These are phyloP conservation scores for Glycyrrhiza uralensis DNA, from an alignment of 306 rosid genomes.

Conservation along the genomic window DNA sequence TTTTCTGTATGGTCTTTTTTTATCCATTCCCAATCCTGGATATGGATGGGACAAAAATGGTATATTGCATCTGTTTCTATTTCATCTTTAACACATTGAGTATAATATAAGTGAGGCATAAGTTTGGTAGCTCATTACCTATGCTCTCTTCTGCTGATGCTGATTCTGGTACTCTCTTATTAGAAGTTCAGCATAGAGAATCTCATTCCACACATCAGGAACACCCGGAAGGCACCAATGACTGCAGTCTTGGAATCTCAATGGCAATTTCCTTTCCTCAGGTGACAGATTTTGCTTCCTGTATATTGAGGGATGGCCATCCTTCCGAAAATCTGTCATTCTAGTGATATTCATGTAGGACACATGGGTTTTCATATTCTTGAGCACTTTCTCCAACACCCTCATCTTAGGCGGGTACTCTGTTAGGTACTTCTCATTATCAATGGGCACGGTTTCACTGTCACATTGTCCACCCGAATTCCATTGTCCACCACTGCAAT, in stretches of 20 bases:
- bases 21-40: slow-evolving; percentile 16
- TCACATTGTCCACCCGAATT: slow-evolving; percentile 90
- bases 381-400: slow-evolving; percentile 68
- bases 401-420: slow-evolving; percentile 73
- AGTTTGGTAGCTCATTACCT: slow-evolving; percentile 43
- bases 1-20: slow-evolving; percentile 23
- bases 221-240: slow-evolving; percentile 99
- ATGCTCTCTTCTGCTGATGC: slow-evolving; percentile 48
- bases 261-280: slow-evolving; percentile 60
- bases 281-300: slow-evolving; percentile 56
- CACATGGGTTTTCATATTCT: slow-evolving; percentile 73
- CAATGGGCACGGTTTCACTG: slow-evolving; percentile 71
- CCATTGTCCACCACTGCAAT: slow-evolving; percentile 95
- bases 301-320: slow-evolving; percentile 92
- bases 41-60: slow-evolving; percentile 21
- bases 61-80: slow-evolving; percentile 22
- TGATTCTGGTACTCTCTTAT: slow-evolving; percentile 39
- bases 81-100: slow-evolving; percentile 16
- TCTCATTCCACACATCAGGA: slow-evolving; percentile 91
- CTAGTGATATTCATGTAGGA: slow-evolving; percentile 76
- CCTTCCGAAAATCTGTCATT: slow-evolving; percentile 90
- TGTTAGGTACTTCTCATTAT: slow-evolving; percentile 63
- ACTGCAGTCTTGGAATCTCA: slow-evolving; percentile 85
- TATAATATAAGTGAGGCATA: slow-evolving; percentile 7
- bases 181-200: slow-evolving; percentile 69